Percentiles rank a stretch among this genome's conserved stretches.
Evolutionary conservation across 805 yeast genomes (phyloP).

Genomic region (Spencermartinsiella europaea): DNA sequence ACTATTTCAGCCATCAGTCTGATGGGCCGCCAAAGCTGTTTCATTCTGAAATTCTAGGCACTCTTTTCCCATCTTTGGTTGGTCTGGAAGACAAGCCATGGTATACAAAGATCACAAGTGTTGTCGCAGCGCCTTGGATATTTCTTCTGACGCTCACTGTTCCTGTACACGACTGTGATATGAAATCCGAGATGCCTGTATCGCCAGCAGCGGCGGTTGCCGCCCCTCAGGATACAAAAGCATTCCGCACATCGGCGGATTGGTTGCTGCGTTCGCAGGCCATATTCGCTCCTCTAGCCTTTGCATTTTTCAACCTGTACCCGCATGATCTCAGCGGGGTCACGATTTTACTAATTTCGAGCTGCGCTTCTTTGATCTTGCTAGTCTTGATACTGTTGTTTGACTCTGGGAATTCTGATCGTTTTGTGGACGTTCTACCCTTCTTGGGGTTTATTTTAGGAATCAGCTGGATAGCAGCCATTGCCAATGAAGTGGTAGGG

Average conservation of each 20-base stretch:
- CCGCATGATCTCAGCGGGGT: background rate
- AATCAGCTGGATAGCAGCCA: conserved; percentile 60
- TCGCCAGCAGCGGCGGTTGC: background rate
- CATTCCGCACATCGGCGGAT: conserved; percentile 3
- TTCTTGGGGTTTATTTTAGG: conserved; percentile 59
- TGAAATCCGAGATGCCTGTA: conserved; percentile 10
- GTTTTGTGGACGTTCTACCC: conserved; percentile 22
- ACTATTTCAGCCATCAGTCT: background rate
- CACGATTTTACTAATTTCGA: background rate
- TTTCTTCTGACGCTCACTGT: conserved; percentile 29
- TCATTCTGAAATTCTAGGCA: conserved; percentile 7
- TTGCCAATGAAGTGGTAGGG: conserved; percentile 67
- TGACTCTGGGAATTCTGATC: background rate
- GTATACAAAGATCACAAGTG: conserved; percentile 22
- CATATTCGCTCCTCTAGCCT: conserved; percentile 28
- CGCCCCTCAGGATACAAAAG: background rate
- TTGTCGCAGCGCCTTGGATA: conserved; percentile 30
- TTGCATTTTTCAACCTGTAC: conserved; percentile 17
- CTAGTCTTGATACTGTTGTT: background rate
- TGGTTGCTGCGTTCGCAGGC: conserved; percentile 31
- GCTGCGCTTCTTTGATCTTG: background rate
- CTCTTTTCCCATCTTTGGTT: conserved; percentile 29
- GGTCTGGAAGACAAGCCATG: conserved; percentile 24
- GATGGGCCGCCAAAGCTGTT: background rate
- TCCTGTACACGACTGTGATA: conserved; percentile 24